Evolutionary conservation across 768 basidiomycete species (phyloP).

Genomic region (Naganishia onofrii): DNA sequence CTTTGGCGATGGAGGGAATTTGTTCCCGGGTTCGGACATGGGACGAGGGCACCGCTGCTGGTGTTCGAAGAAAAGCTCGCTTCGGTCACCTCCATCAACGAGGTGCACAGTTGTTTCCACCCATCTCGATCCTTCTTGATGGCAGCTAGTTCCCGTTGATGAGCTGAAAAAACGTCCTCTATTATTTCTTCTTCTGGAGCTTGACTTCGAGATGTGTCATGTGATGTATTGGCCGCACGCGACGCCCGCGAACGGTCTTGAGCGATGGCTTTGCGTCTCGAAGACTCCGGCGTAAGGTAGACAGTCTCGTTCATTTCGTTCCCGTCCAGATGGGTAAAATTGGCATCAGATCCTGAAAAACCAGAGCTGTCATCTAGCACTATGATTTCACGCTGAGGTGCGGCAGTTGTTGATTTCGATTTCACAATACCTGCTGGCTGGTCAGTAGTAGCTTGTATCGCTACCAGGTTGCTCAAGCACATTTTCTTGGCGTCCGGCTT

Average conservation of each 20-base stretch:
- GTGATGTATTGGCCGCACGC: background rate
- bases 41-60: too few species aligned
- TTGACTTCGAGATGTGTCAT: background rate
- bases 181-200: background rate
- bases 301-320: background rate
- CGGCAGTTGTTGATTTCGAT: background rate
- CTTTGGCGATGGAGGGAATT: background rate
- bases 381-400: background rate
- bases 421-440: background rate
- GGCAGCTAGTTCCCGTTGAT: background rate
- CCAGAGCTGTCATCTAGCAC: slow-evolving; percentile 13
- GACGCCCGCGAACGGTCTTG: background rate
- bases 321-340: too few species aligned
- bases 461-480: background rate
- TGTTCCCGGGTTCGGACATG: background rate
- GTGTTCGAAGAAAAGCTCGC: background rate
- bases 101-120: slow-evolving; percentile 11
- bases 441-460: background rate
- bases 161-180: slow-evolving; percentile 10
- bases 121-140: slow-evolving; percentile 14
- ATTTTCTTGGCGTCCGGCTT: background rate
- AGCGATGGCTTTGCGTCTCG: background rate
- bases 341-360: background rate
- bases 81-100: slow-evolving; percentile 2
- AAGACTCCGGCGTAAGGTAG: slow-evolving; percentile 9